These are phyloP conservation scores for Solanum rostratum DNA, from an alignment of 257 asterid genomes.

Conservation along the genomic window DNA sequence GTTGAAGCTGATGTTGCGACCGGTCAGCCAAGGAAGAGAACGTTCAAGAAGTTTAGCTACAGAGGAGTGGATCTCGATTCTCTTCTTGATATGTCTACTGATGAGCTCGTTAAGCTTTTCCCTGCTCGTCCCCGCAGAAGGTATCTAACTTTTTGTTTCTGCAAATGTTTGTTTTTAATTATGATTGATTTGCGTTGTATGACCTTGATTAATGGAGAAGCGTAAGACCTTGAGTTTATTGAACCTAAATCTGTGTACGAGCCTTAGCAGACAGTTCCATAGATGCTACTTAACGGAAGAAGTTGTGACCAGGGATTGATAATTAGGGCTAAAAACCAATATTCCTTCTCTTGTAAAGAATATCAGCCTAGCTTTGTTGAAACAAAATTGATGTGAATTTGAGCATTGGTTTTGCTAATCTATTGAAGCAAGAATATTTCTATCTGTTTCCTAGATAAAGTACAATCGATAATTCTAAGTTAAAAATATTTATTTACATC, in stretches of 20 bases:
- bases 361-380: too few relatives aligned
- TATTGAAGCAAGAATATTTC: not conserved
- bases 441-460: too few relatives aligned
- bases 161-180: not conserved
- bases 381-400: not conserved
- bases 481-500: not conserved
- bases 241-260: not conserved
- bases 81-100: slow-evolving; percentile 80
- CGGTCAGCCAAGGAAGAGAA: slow-evolving; percentile 72
- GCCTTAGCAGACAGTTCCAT: not conserved
- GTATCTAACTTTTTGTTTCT: not conserved
- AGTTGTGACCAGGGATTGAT: not conserved
- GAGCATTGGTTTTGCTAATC: not conserved
- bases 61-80: slow-evolving; percentile 91
- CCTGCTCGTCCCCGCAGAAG: slow-evolving; percentile 72
- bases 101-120: slow-evolving; percentile 77
- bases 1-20: slow-evolving; percentile 51
- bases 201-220: not conserved
- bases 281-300: not conserved
- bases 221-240: not conserved
- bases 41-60: slow-evolving; percentile 86
- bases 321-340: too few relatives aligned
- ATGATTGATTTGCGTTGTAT: not conserved
- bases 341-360: too few relatives aligned
- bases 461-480: not conserved